A percentile compares a stretch with the other conserved stretches of the same genome.
These are phyloP conservation scores for Stylosanthes scabra DNA, from an alignment of 331 rosid genomes.

Conservation along the genomic window DNA sequence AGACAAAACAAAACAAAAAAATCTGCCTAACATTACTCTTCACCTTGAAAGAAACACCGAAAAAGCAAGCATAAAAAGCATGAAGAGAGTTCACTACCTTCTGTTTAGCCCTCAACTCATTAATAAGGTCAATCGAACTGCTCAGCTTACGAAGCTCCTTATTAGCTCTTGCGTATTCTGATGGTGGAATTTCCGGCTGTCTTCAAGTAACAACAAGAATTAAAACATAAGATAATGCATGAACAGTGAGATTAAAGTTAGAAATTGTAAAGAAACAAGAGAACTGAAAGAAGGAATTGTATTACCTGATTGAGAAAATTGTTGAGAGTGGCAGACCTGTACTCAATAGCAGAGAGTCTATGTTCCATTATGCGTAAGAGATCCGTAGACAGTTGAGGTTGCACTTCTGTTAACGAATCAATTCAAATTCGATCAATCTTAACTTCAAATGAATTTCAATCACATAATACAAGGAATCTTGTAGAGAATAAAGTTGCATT, in stretches of 20 bases:
- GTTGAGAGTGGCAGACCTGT: conserved; percentile 61
- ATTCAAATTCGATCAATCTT: conserved; percentile 2
- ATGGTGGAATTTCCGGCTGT: conserved; percentile 86
- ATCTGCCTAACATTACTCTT: not conserved
- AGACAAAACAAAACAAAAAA: not conserved
- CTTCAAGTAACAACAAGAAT: conserved; percentile 59
- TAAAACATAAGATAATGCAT: conserved; percentile 38
- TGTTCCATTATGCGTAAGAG: conserved; percentile 84
- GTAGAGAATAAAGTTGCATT: not conserved
- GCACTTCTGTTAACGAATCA: conserved; percentile 48
- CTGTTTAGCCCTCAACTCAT: conserved; percentile 69
- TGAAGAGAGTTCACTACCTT: conserved; percentile 59
- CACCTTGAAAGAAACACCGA: not conserved
- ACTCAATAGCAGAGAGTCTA: conserved; percentile 69
- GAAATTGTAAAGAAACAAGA: not conserved
- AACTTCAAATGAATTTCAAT: not conserved
- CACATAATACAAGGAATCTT: no score
- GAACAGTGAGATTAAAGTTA: conserved; percentile 18
- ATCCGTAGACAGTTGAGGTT: conserved; percentile 60
- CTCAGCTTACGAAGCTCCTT: conserved; percentile 89
- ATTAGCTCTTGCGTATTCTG: conserved; percentile 84
- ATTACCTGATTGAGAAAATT: conserved; percentile 67
- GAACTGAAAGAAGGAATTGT: not conserved
- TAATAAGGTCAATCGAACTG: conserved; percentile 67
- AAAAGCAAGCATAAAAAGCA: not conserved